Conservation (phyloP, 345 rosid genomes). For the Alliaria petiolata region DNA sequence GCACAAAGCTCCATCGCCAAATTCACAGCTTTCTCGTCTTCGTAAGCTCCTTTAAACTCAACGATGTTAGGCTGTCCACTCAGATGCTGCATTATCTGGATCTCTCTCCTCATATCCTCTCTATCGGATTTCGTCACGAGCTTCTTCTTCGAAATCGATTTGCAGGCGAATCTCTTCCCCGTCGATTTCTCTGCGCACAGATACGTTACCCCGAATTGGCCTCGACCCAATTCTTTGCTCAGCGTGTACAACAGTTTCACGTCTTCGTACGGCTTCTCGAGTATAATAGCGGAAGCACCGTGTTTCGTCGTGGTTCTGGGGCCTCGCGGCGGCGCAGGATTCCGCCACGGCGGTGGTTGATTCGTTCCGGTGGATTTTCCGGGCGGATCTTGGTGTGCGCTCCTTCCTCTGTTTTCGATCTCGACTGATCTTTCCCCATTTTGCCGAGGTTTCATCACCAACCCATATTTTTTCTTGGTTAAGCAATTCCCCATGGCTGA, state of each 20-base stretch:
- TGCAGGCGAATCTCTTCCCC: conserved; percentile 64
- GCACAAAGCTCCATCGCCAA: conserved; percentile 91
- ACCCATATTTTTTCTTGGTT: conserved; percentile 35
- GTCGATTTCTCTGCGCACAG: conserved; percentile 67
- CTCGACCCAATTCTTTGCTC: conserved; percentile 74
- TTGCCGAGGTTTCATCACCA: conserved; percentile 3
- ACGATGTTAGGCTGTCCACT: conserved; percentile 86
- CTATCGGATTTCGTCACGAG: conserved; percentile 48
- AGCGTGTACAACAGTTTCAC: conserved; percentile 47
- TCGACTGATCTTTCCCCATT: conserved; percentile 34
- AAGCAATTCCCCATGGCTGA: conserved; percentile 48
- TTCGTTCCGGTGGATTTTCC: conserved; percentile 5
- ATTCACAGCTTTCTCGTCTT: conserved; percentile 71
- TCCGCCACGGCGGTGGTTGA: conserved; percentile 34
- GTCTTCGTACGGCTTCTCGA: conserved; percentile 74
- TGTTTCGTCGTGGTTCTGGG: conserved; percentile 14
- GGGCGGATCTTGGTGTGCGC: conserved; percentile 28
- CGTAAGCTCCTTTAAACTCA: conserved; percentile 75
- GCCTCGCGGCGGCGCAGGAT: conserved; percentile 19
- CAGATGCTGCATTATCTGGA: conserved; percentile 87
- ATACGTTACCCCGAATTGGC: conserved; percentile 83
- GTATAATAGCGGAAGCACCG: conserved; percentile 42
- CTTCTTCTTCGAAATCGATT: conserved; percentile 75
- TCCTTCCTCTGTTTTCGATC: conserved; percentile 26
- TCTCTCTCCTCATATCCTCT: conserved; percentile 75